These are phyloP conservation scores for Uncinocarpus reesii DNA, from an alignment of 2,329 filamentous ascomycete genomes.

Conservation along the genomic window DNA sequence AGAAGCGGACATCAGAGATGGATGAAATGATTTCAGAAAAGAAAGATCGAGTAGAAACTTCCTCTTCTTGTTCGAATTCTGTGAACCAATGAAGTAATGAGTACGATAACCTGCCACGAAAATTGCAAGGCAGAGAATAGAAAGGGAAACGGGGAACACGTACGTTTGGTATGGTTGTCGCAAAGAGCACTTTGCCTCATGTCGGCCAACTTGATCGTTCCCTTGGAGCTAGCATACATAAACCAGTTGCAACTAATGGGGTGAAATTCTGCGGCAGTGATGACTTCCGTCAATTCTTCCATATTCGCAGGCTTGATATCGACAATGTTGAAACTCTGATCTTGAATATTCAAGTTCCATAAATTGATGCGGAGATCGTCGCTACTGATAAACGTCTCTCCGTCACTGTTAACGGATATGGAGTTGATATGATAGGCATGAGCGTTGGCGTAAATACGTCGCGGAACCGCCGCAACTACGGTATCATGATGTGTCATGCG, in stretches of 20 bases:
- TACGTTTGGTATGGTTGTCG: constrained; percentile 91
- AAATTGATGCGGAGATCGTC: constrained; percentile 96
- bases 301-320: constrained; percentile 99
- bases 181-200: constrained; percentile 96
- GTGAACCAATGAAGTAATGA: constrained; percentile 16
- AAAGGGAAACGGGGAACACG: constrained; percentile 28
- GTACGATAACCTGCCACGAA: constrained; percentile 3
- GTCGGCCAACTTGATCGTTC: constrained; percentile 95
- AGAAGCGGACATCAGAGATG: constrained; percentile 97
- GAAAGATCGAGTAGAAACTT: constrained; percentile 91
- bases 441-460: constrained; percentile 93
- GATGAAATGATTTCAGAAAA: constrained; percentile 99
- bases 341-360: constrained; percentile 98
- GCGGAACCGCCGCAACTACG: constrained; percentile 89
- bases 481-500: constrained; percentile 97
- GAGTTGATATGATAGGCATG: constrained; percentile 99
- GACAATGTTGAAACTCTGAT: constrained; percentile 99
- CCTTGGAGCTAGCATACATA: constrained; percentile 99
- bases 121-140: background rate
- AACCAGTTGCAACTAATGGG: constrained; percentile 98
- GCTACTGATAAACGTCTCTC: constrained; percentile 97
- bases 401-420: constrained; percentile 99
- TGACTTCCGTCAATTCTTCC: constrained; percentile 98
- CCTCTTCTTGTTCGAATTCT: constrained; percentile 99
- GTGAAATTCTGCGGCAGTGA: constrained; percentile 96